These are phyloP conservation scores for Cryptosporidium canis DNA, from an alignment of 169 alveolate genomes.

Conservation along the genomic window DNA sequence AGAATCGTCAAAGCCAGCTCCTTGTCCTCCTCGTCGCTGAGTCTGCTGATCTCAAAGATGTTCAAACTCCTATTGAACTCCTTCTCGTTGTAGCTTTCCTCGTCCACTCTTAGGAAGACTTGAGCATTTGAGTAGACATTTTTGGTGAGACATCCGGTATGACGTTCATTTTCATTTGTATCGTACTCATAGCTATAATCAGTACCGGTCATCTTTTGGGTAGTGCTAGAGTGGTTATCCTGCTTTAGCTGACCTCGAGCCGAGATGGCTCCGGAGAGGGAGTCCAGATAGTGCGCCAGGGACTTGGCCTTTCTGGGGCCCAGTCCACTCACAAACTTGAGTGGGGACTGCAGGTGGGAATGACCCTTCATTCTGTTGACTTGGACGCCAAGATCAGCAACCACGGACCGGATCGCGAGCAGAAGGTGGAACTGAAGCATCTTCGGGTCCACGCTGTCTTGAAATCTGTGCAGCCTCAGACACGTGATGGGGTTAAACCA, in stretches of 20 bases:
- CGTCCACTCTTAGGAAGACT: slow-evolving; percentile 53
- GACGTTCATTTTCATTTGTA: not conserved
- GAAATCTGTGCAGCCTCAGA: slow-evolving; percentile 68
- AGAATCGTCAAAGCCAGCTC: slow-evolving; percentile 45
- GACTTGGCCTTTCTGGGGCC: slow-evolving; percentile 85
- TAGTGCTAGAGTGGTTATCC: not conserved
- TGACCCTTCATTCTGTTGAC: slow-evolving; percentile 78
- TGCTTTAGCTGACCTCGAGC: slow-evolving; percentile 6
- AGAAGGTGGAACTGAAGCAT: slow-evolving; percentile 46
- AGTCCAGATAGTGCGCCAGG: slow-evolving; percentile 38
- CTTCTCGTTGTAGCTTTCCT: slow-evolving; percentile 33
- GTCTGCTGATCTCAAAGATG: slow-evolving; percentile 57
- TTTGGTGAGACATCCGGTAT: slow-evolving; percentile 31
- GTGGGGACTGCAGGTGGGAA: slow-evolving; percentile 78
- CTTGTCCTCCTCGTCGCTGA: slow-evolving; percentile 24
- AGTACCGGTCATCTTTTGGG: not conserved
- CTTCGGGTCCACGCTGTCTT: slow-evolving; percentile 25
- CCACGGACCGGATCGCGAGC: slow-evolving; percentile 78
- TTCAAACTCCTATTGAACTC: slow-evolving; percentile 31
- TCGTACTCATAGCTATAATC: slow-evolving; percentile 53
- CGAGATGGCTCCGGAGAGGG: slow-evolving; percentile 6
- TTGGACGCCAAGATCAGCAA: slow-evolving; percentile 81
- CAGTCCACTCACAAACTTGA: slow-evolving; percentile 83
- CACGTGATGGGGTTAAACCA: slow-evolving; percentile 33
- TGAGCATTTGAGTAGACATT: slow-evolving; percentile 33